Evolutionary conservation across 805 yeast species (phyloP), one percentile per base, ranked within the genome.

Genomic region (Torulaspora delbrueckii): DNA sequence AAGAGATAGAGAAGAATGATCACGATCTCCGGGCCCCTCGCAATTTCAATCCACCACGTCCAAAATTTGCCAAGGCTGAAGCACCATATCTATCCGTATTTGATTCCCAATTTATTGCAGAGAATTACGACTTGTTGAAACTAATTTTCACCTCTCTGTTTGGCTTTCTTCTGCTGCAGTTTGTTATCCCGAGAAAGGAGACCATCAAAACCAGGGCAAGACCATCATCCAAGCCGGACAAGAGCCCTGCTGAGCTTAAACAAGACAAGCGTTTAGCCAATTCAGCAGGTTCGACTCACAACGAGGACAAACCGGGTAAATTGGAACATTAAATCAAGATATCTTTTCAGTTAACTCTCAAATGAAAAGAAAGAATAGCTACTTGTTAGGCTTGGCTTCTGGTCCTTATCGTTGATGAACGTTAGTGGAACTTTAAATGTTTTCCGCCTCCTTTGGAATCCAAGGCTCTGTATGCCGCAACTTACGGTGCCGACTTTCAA

Each of bases 401-500:
- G 6, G 22, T 19, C 22, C 22, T 28, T 22, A 26, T 23, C 13
- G 9, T 30, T 8, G 28, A 68, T 83, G 77, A 87, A 87, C 64
- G 63, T 85, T 39, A 84, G 91, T 63, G 96, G 90, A 1, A 84
- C 93, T 0, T 52, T 86, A 19, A 86, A 87, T 57, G 78, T 79
- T 0, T 68, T 81, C 24, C 68, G 84, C 18, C 64, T 88, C 25
- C 54, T 82, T 1, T 67, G 71, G 55, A 78, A 74, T 49, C 96
- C 96, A 0, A 69, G 77, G n/a, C 64, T 86, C 19, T 79, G 88
- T 51, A 58, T 81, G 18, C 96, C 96, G 0, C 85, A 82, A 37
- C 26, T 76, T 19, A 67, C 74, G 0, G 71, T 79, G 10, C 60
- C 75, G 13, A 77, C 80, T 0, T 84, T 84, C 54, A 81, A 78